Conservation (phyloP, 768 basidiomycete species). For the Kwoniella bestiolae region DNA sequence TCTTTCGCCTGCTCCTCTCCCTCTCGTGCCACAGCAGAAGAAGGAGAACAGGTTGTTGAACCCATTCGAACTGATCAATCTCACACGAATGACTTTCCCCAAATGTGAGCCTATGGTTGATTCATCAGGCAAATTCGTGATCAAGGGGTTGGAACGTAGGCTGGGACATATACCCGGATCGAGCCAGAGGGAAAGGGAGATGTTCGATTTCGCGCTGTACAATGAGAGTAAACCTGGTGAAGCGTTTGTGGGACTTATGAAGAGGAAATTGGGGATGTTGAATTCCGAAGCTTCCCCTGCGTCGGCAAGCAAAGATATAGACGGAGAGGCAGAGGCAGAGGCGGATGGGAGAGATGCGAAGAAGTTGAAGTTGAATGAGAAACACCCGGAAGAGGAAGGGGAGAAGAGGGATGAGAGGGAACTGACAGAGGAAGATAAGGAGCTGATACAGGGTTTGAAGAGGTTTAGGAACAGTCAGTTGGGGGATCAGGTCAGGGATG, state of each 20-base stretch:
- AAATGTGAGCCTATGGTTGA: conserved; percentile 43
- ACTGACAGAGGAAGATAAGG: conserved; percentile 39
- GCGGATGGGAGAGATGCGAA: conserved; percentile 6
- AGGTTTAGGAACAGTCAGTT: conserved; percentile 43
- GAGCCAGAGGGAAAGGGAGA: conserved; percentile 32
- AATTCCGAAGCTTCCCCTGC: conserved; percentile 5
- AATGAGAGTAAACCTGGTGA: conserved; percentile 16
- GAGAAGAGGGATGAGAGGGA: conserved; percentile 10
- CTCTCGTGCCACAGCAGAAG: background rate
- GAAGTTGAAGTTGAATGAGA: background rate
- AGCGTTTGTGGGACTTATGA: conserved; percentile 19
- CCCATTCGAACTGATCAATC: conserved; percentile 47
- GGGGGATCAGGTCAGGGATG: conserved; percentile 44
- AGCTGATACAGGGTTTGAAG: conserved; percentile 44
- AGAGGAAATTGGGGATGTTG: conserved; percentile 18
- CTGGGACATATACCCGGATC: conserved; percentile 36
- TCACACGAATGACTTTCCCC: conserved; percentile 47
- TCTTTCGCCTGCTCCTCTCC: background rate
- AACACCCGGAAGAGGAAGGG: conserved; percentile 2
- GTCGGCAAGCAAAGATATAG: background rate
- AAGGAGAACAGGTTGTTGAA: conserved; percentile 42
- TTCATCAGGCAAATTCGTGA: conserved; percentile 43
- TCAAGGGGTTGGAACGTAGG: conserved; percentile 40
- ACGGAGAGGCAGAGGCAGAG: background rate
- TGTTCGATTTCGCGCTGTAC: conserved; percentile 47